Percentiles rank a stretch among this genome's conserved stretches.
Evolutionary conservation across 2,329 filamentous ascomycete genomes (phyloP).

Genomic region (Fusarium musae): DNA sequence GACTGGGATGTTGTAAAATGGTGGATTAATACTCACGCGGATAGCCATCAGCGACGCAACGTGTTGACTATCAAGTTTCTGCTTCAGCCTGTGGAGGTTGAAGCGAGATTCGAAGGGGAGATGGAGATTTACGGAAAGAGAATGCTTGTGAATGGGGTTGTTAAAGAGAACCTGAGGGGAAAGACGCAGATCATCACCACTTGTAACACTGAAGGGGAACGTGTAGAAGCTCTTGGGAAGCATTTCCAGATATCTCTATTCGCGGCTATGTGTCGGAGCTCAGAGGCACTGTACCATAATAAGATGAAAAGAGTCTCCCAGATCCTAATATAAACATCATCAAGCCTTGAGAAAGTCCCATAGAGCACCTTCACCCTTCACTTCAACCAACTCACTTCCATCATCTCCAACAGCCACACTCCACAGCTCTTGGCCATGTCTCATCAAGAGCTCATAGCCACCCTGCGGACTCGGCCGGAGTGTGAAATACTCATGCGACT

Average conservation of each 20-base stretch:
- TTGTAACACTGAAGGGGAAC: slow-evolving; percentile 59
- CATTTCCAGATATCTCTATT: slow-evolving; percentile 61
- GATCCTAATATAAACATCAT: not conserved
- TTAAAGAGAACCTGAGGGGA: slow-evolving; percentile 34
- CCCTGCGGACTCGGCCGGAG: slow-evolving; percentile 44
- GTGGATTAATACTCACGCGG: slow-evolving; percentile 59
- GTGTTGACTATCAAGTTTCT: slow-evolving; percentile 66
- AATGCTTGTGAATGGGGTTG: slow-evolving; percentile 38
- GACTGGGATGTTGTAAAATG: slow-evolving; percentile 71
- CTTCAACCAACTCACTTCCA: slow-evolving; percentile 42
- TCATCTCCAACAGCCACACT: slow-evolving; percentile 42
- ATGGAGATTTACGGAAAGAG: slow-evolving; percentile 39
- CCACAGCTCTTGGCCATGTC: slow-evolving; percentile 43
- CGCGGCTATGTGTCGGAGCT: slow-evolving; percentile 17
- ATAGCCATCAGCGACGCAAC: slow-evolving; percentile 63
- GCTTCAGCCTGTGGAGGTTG: slow-evolving; percentile 52
- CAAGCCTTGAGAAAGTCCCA: slow-evolving; percentile 45
- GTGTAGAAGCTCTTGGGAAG: slow-evolving; percentile 58
- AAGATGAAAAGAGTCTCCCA: too few relatives aligned
- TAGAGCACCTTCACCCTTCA: slow-evolving; percentile 43
- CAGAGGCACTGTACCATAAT: too few relatives aligned
- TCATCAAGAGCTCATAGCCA: slow-evolving; percentile 49
- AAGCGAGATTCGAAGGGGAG: slow-evolving; percentile 45
- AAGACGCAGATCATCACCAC: slow-evolving; percentile 24
- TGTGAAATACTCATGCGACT: slow-evolving; percentile 47